Conservation (phyloP, 495 filamentous ascomycete species). For the Penicillium robsamsonii region DNA sequence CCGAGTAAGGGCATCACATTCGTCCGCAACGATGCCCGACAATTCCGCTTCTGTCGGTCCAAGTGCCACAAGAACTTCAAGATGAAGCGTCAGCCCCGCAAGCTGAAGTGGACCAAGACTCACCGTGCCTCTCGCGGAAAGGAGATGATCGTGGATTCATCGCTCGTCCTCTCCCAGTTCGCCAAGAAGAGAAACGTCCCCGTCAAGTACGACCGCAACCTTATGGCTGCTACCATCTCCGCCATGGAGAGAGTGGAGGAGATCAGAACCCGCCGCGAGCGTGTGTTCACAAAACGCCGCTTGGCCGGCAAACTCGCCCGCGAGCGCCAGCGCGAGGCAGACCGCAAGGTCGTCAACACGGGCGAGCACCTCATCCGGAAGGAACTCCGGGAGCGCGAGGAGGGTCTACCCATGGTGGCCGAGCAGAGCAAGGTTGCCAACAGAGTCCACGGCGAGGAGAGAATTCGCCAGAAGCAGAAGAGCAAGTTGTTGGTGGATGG, state of each 20-base stretch:
- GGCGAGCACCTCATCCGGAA: slow-evolving; percentile 76
- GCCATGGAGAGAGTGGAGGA: slow-evolving; percentile 91
- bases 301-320: slow-evolving; percentile 85
- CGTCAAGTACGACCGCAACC: slow-evolving; percentile 89
- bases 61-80: slow-evolving; percentile 99
- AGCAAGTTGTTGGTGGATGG: slow-evolving; percentile 64
- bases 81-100: slow-evolving; percentile 89
- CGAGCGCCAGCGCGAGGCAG: slow-evolving; percentile 62
- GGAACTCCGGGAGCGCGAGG: slow-evolving; percentile 47
- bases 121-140: slow-evolving; percentile 73
- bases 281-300: slow-evolving; percentile 86
- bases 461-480: slow-evolving; percentile 56
- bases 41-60: slow-evolving; percentile 66
- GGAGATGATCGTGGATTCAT: slow-evolving; percentile 93
- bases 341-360: slow-evolving; percentile 84
- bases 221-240: slow-evolving; percentile 78
- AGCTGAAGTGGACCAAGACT: slow-evolving; percentile 83
- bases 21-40: slow-evolving; percentile 74
- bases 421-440: slow-evolving; percentile 38
- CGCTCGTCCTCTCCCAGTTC: slow-evolving; percentile 87
- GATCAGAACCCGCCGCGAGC: slow-evolving; percentile 78
- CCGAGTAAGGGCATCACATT: slow-evolving; percentile 89
- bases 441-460: slow-evolving; percentile 54
- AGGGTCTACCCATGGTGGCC: slow-evolving; percentile 40
- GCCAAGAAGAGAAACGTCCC: slow-evolving; percentile 90